These are phyloP conservation scores for Colletotrichum godetiae DNA, from an alignment of 2,329 filamentous ascomycete species.

Conservation along the genomic window DNA sequence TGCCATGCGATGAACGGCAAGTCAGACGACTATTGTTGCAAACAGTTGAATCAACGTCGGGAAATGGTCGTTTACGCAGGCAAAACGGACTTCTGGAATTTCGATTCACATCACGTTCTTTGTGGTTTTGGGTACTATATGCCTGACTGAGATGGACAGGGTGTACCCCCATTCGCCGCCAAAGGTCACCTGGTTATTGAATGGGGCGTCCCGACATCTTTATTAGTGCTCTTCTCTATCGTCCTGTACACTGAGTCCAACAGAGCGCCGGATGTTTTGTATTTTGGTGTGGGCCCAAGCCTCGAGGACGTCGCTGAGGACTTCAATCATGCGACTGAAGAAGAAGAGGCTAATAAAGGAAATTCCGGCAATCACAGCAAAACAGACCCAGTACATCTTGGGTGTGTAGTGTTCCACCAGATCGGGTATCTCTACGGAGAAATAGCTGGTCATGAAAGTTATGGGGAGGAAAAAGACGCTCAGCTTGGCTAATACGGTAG, in stretches of 20 bases:
- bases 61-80: neutral
- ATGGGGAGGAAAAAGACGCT: conserved; percentile 82
- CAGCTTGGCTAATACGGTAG: conserved; percentile 78
- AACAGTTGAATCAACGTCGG: neutral
- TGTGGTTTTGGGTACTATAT: neutral
- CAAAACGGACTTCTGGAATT: neutral
- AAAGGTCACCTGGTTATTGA: neutral
- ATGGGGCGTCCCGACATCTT: neutral
- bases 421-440: conserved; percentile 72
- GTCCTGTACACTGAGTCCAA: neutral
- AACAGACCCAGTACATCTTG: conserved; percentile 75
- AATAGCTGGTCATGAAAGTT: conserved; percentile 80
- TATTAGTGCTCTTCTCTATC: conserved; percentile 13
- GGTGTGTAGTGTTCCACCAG: conserved; percentile 68
- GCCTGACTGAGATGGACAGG: neutral
- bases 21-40: neutral
- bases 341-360: conserved; percentile 70
- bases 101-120: neutral
- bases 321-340: conserved; percentile 58
- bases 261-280: neutral
- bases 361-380: conserved; percentile 70
- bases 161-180: neutral
- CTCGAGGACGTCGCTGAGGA: conserved; percentile 57
- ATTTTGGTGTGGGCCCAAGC: conserved; percentile 41
- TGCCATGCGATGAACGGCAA: conserved; percentile 16